Percentiles rank a stretch among this genome's conserved stretches.
phyloP scores from a whole-genome alignment of 352 stramenopile genomes.

The Pythium angustatum region DNA sequence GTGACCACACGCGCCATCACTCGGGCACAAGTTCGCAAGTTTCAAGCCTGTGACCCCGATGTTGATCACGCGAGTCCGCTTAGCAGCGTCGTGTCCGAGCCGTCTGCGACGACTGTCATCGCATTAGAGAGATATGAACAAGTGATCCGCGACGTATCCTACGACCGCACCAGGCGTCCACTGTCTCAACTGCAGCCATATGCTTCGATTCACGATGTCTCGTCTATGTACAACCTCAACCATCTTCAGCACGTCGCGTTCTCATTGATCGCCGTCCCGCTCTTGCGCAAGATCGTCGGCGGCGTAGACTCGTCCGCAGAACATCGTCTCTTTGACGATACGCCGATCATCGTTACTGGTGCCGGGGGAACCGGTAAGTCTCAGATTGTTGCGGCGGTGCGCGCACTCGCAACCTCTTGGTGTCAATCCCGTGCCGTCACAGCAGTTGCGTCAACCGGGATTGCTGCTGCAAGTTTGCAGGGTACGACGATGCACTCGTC shows the following conservation, averaged over 20 bases:
- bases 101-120: too few species aligned
- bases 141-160: neutral
- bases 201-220: constrained; percentile 10
- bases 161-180: neutral
- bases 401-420: constrained; percentile 8
- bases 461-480: constrained; percentile 23
- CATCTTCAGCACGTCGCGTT: constrained; percentile 11
- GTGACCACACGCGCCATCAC: neutral
- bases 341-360: constrained; percentile 25
- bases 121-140: too few species aligned
- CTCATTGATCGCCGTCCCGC: constrained; percentile 12
- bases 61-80: neutral
- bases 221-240: constrained; percentile 7
- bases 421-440: neutral
- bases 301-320: neutral
- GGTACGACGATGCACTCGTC: constrained; percentile 33
- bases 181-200: neutral
- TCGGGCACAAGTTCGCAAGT: neutral
- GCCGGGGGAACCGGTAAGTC: constrained; percentile 31
- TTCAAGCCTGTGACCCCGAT: neutral
- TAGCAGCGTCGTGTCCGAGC: too few species aligned
- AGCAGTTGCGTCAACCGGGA: constrained; percentile 21
- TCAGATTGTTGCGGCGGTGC: constrained; percentile 20
- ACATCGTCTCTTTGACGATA: neutral
- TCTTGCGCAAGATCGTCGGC: neutral